Base-by-base conservation (phyloP, 116 monocot species). In the Papilionanthe hybrid region DNA sequence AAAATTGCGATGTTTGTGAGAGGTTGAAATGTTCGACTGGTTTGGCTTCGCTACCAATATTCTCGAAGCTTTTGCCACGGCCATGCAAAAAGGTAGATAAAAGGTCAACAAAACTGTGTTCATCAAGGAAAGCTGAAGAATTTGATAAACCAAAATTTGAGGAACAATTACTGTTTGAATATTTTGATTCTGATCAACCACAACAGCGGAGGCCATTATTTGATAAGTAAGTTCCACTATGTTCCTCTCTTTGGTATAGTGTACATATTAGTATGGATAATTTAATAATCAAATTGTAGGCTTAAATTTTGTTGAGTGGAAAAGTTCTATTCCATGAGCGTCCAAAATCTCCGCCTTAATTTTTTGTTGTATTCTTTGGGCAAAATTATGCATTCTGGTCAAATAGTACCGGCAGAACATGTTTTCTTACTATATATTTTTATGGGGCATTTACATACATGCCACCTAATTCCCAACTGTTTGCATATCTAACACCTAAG, bases 131-230 rank as follows among this genome's bases (percentile, higher is more conserved):
- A 82, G 60, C 43, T 68, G 82, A 83, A 30, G 56, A 78, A 9
- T 80, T 57, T 27, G 42, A 75, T 74, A 29, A 79, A 19, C 75
- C 72, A 42, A 67, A 30, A 18, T 41, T 47, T 68, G 43, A 19
- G 17, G 66, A 32, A 28, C 20, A 49, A 20, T 71, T 81, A 58
- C 78, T 87, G 48, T 87, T 87, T 87, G 87, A 87, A 72, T 84
- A 76, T 78, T 87, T 87, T 79, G 87, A 84, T 81, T 79, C 84
- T 71, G 87, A 84, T 23, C 87, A 84, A 42, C 87, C 87, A 75
- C 81, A 78, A 22, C 75, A 75, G 48, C 78, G 87, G 7, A 72
- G 76, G 28, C 87, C 83, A 50, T 72, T 84, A 49, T 87, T 81
- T 84, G 81, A 87, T 9, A 87, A 84, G 87, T 87, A 47, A 77